phyloP scores from a whole-genome alignment of 768 basidiomycete genomes.

The Rhodotorula kratochvilovae region DNA sequence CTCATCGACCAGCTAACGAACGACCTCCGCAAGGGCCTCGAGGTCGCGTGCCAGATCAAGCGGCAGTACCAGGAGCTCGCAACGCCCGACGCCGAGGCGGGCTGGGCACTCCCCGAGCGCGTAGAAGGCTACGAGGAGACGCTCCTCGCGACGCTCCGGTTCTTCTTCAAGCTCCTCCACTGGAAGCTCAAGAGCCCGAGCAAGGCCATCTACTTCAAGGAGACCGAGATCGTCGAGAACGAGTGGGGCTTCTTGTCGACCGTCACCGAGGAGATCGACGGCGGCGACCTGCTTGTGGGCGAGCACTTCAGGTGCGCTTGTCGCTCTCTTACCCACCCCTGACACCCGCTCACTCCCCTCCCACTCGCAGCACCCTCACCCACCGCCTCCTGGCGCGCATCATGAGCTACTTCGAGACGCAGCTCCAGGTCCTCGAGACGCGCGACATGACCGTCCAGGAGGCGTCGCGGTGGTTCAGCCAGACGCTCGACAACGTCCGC shows the following conservation, averaged over 20 bases:
- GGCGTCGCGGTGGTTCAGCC: slow-evolving; percentile 80
- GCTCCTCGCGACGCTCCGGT: slow-evolving; percentile 75
- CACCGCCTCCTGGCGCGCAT: slow-evolving; percentile 90
- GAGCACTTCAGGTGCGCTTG: slow-evolving; percentile 88
- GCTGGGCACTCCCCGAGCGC: slow-evolving; percentile 84
- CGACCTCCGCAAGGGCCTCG: slow-evolving; percentile 83
- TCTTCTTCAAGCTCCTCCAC: slow-evolving; percentile 89
- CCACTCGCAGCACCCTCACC: slow-evolving; percentile 67
- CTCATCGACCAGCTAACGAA: slow-evolving; percentile 92
- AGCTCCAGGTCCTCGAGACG: slow-evolving; percentile 59
- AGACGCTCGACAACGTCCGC: slow-evolving; percentile 86
- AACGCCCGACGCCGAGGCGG: slow-evolving; percentile 73
- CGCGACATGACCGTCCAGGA: slow-evolving; percentile 69
- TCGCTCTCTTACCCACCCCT: not conserved
- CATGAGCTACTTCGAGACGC: slow-evolving; percentile 88
- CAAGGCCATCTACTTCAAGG: slow-evolving; percentile 91
- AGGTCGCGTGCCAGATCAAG: slow-evolving; percentile 89
- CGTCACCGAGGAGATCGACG: slow-evolving; percentile 77
- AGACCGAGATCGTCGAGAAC: slow-evolving; percentile 93
- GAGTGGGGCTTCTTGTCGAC: slow-evolving; percentile 94
- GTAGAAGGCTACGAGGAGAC: slow-evolving; percentile 84
- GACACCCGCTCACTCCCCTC: not conserved
- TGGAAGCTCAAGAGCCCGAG: slow-evolving; percentile 91
- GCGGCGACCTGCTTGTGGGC: slow-evolving; percentile 84
- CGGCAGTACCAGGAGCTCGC: slow-evolving; percentile 89